These are phyloP conservation scores for Pythium phragmitis DNA, from an alignment of 352 stramenopile species.

Conservation along the genomic window DNA sequence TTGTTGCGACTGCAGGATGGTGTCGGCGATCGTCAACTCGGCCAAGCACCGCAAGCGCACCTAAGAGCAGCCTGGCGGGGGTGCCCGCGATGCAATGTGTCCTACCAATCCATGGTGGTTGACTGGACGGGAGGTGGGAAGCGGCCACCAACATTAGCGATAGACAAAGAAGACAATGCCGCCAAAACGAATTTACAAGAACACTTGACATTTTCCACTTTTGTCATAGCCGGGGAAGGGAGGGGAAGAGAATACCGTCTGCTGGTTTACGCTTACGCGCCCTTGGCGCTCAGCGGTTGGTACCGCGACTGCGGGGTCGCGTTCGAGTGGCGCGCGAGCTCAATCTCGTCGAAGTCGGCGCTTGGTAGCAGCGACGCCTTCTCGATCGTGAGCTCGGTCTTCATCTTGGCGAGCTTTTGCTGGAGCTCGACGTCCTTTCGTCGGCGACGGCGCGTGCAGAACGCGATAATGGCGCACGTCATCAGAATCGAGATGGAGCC, in stretches of 20 bases:
- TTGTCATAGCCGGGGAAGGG: not conserved
- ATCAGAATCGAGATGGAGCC: constrained; percentile 27
- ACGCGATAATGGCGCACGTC: constrained; percentile 46
- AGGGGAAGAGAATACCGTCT: not conserved
- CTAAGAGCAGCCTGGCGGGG: constrained; percentile 4
- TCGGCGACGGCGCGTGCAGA: constrained; percentile 31
- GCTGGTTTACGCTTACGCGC: constrained; percentile 9
- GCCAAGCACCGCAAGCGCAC: constrained; percentile 42
- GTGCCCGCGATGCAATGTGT: not conserved
- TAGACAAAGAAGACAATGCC: not conserved
- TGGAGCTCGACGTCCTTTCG: constrained; percentile 18
- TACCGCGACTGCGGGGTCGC: constrained; percentile 23
- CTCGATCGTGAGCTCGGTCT: constrained; percentile 15
- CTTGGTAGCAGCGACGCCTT: constrained; percentile 18
- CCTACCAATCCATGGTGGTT: not conserved
- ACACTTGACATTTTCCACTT: constrained; percentile 5
- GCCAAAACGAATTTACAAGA: not conserved
- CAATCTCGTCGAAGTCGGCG: constrained; percentile 25
- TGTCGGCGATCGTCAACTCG: constrained; percentile 79
- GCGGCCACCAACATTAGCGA: not conserved
- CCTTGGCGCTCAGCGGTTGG: constrained; percentile 17
- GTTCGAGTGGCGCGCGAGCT: constrained; percentile 16
- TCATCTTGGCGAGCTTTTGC: constrained; percentile 40
- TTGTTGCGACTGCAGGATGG: constrained; percentile 54
- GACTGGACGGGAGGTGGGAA: not conserved